These are phyloP conservation scores for Naumovozyma dairenensis DNA, from an alignment of 805 yeast species.

Conservation along the genomic window DNA sequence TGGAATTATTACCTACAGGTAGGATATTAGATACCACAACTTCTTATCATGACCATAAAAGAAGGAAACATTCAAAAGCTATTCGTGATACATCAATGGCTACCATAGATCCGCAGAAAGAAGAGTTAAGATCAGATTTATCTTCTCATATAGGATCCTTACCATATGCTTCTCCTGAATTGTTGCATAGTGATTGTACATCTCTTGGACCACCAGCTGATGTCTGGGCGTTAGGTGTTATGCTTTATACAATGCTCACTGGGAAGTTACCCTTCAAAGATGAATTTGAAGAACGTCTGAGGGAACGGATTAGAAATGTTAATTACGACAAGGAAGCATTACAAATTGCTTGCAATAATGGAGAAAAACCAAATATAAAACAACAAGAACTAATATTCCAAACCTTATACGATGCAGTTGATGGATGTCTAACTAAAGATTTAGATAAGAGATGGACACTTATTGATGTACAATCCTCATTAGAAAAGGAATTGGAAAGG, in stretches of 20 bases:
- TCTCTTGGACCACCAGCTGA: conserved; percentile 56
- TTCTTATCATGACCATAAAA: too few relatives aligned
- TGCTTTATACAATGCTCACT: conserved; percentile 59
- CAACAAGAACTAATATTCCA: conserved; percentile 5
- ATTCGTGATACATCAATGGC: too few relatives aligned
- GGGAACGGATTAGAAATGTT: conserved; percentile 62
- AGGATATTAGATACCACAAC: too few relatives aligned
- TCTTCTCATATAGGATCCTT: conserved; percentile 76
- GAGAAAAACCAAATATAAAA: conserved; percentile 20
- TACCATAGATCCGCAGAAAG: too few relatives aligned
- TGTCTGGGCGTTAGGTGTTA: conserved; percentile 85
- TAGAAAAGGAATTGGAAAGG: conserved; percentile 1
- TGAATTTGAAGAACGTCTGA: conserved; percentile 68
- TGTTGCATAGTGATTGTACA: conserved; percentile 29
- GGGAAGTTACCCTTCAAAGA: conserved; percentile 79
- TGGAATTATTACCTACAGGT: too few relatives aligned
- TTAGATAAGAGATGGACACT: conserved; percentile 44
- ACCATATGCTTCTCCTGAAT: conserved; percentile 89
- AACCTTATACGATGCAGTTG: conserved; percentile 30
- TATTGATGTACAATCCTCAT: conserved; percentile 27
- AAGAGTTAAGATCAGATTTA: conserved; percentile 28
- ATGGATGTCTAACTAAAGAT: conserved; percentile 46
- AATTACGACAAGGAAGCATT: conserved; percentile 44
- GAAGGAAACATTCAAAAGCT: too few relatives aligned
- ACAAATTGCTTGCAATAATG: conserved; percentile 29